Evolutionary conservation across 495 filamentous ascomycete genomes (phyloP), one percentile per base, ranked within the genome.

Genomic region (Penicillium manginii): DNA sequence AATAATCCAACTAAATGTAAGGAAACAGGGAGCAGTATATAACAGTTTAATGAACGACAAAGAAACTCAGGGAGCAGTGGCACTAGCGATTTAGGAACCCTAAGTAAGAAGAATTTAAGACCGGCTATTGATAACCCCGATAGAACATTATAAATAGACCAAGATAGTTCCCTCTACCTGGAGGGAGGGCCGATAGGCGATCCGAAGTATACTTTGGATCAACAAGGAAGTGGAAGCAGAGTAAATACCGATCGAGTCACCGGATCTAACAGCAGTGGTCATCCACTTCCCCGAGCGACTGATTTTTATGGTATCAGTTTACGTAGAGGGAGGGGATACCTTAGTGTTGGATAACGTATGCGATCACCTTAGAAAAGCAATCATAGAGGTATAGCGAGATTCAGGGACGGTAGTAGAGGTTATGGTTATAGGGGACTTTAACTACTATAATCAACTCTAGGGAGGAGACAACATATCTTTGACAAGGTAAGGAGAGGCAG

Each of bases 371-470:
- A 45, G 61, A 40, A 59, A 59, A 19, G 61, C 56, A 15, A 52
- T 63, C 19, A 45, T 19, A 33, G 52, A 52, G 35, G 61, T 63
- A 26, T 52, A 52, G 40, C 55, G 47, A 51, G 57, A 58, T 32
- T 55, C 54, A 15, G 64, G 51, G 4, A 37, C 55, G 1, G 57
- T 56, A 57, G 50, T 67, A 54, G 60, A 67, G 17, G 32, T 63
- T 29, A 52, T 67, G 54, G 52, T 75, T 55, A 50, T 65, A 48
- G 68, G 70, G 46, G 68, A 76, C 63, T 73, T 73, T 49, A 74
- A 74, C 58, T 64, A 61, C 43, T 60, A 72, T 61, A 62, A 77
- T 64, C 64, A 67, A 57, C 62, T 76, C 11, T 78, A 58, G 71
- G 73, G 71, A 64, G 72, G 69, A 64, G 71, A 73, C 51, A 51